Evolutionary conservation across 202 grass and related monocot species (phyloP).

Genomic region (Saccharum hybrid): DNA sequence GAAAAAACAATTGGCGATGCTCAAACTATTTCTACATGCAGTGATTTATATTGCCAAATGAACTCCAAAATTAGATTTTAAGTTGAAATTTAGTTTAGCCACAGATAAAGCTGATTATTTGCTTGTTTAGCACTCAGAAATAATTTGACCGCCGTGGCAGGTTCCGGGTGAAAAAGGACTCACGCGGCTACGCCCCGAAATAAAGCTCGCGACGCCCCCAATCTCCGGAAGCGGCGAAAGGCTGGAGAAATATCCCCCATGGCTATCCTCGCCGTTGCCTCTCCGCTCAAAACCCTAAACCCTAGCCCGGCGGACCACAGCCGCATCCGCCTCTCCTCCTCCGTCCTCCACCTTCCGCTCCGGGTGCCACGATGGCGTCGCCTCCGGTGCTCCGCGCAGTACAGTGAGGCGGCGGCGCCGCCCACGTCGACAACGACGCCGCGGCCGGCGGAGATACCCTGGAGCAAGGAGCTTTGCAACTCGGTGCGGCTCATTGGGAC

Average conservation of each 20-base stretch:
- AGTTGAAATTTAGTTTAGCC: too few relatives aligned
- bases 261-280: conserved; percentile 45
- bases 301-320: conserved; percentile 7
- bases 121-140: too few relatives aligned
- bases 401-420: conserved; percentile 42
- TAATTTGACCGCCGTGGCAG: neutral
- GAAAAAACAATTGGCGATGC: too few relatives aligned
- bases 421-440: conserved; percentile 44
- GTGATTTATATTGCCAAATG: too few relatives aligned
- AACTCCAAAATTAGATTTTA: too few relatives aligned
- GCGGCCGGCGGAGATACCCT: conserved; percentile 68
- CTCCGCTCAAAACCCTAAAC: conserved; percentile 66
- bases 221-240: neutral
- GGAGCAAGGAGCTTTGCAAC: conserved; percentile 86
- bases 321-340: neutral
- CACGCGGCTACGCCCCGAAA: neutral
- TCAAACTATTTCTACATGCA: too few relatives aligned
- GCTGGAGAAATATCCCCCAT: conserved; percentile 37
- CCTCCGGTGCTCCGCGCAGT: conserved; percentile 48
- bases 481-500: conserved; percentile 78
- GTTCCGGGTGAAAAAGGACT: neutral
- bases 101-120: too few relatives aligned
- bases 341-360: neutral
- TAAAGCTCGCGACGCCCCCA: conserved; percentile 5
- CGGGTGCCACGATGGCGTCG: neutral